Conservation (phyloP, 2,329 filamentous ascomycete genomes). For the Fusarium sp. region DNA sequence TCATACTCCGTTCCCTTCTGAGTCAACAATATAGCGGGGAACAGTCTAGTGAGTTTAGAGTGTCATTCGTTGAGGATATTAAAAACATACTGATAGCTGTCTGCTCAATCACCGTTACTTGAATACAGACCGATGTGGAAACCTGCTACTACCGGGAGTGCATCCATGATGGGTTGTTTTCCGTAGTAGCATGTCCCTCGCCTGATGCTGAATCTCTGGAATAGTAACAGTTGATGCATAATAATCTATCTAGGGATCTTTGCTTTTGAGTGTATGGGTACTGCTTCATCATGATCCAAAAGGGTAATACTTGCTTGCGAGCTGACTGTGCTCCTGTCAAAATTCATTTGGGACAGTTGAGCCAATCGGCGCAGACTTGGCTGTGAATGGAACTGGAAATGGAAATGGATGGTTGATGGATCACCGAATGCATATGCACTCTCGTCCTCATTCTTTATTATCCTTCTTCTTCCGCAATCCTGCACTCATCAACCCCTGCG, state of each 20-base stretch:
- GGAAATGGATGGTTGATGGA: not conserved
- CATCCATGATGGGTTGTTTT: conserved; percentile 2
- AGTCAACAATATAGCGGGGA: no score
- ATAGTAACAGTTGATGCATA: not conserved
- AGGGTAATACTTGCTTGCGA: conserved; percentile 19
- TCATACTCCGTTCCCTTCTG: no score
- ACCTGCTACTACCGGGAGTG: conserved; percentile 20
- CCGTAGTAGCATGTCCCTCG: conserved; percentile 1
- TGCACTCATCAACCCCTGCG: conserved; percentile 23
- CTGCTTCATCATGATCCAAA: not conserved
- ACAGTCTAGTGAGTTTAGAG: no score
- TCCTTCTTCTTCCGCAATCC: not conserved
- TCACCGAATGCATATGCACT: not conserved
- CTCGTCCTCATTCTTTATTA: not conserved
- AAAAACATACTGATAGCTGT: no score
- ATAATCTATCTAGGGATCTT: not conserved
- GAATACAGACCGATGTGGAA: conserved; percentile 4
- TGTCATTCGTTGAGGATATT: no score
- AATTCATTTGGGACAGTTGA: not conserved
- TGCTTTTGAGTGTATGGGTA: conserved; percentile 2
- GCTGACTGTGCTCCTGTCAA: conserved; percentile 12
- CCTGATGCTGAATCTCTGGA: not conserved
- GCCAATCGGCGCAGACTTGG: conserved; percentile 27
- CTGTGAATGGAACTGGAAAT: not conserved
- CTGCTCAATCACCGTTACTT: not conserved